A percentile compares a stretch with the other conserved stretches of the same genome.
These are phyloP conservation scores for Aspergillus unguis DNA, from an alignment of 2,329 filamentous ascomycete species.

Conservation along the genomic window DNA sequence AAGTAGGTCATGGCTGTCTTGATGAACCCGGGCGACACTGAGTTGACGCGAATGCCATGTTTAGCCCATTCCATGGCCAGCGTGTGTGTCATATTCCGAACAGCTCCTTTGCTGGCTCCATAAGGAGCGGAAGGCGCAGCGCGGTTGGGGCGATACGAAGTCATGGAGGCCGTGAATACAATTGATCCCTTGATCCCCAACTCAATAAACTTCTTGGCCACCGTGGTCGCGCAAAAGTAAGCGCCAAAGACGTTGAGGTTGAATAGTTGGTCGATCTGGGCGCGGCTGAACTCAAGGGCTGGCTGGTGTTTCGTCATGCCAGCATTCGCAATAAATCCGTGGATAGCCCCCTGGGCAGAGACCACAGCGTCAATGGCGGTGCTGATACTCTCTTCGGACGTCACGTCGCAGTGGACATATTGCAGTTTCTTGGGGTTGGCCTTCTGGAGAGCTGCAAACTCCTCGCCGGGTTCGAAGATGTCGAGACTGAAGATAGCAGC, in stretches of 20 bases:
- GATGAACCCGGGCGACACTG: constrained; percentile 46
- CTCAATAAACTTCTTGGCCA: constrained; percentile 38
- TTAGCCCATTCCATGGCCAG: constrained; percentile 50
- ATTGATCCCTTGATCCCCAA: constrained; percentile 38
- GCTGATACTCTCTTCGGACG: constrained; percentile 40
- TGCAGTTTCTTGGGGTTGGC: constrained; percentile 40
- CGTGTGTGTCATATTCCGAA: constrained; percentile 27
- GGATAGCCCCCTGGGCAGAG: constrained; percentile 36
- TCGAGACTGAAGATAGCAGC: constrained; percentile 41
- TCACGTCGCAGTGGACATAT: constrained; percentile 48
- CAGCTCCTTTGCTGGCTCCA: constrained; percentile 45
- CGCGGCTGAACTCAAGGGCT: constrained; percentile 43
- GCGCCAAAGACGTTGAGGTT: constrained; percentile 43
- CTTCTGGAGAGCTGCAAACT: constrained; percentile 37
- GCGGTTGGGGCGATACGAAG: constrained; percentile 48
- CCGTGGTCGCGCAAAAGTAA: constrained; percentile 32
- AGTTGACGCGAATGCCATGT: constrained; percentile 41
- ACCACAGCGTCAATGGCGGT: constrained; percentile 43
- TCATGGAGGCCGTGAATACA: constrained; percentile 50
- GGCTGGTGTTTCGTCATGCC: constrained; percentile 48
- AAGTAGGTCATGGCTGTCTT: constrained; percentile 46
- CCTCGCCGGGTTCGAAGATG: constrained; percentile 33
- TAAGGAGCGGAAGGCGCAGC: constrained; percentile 53
- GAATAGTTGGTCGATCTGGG: constrained; percentile 42
- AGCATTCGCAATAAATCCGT: constrained; percentile 45